Evolutionary conservation across 192 early-diverging fungal species (phyloP), one percentile per base, ranked within the genome.

Genomic region (Mortierella hygrophila): DNA sequence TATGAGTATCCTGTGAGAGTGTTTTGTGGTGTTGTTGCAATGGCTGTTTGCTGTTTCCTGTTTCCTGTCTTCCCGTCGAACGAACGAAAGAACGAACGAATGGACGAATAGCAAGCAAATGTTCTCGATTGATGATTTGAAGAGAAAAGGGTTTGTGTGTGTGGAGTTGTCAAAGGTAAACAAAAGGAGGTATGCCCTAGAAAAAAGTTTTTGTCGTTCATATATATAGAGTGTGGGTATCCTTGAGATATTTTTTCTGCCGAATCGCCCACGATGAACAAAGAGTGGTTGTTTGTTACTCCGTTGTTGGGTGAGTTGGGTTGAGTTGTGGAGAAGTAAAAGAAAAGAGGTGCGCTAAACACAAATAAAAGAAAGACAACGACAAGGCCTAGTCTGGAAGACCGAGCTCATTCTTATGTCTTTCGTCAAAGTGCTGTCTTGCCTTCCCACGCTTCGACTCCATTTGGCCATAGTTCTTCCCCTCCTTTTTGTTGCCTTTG

Each of bases 281-380:
- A 52, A 15, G 6, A 21, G 4, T 26, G n/a, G 21, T 57, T 26
- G n/a, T 65, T 65, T 65, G 26, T 15, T 65, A 32, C 60, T 65
- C 60, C 29, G 60, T 65, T 65, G 60, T 65, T 65, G n/a, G n/a
- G n/a, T 55, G 20, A 18, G 54, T 60, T 57, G 52, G 6, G 23
- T 60, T 60, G 23, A n/a, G n/a, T 60, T 60, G 52, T 65, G 60
- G 52, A 46, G 65, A 72, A 71, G 44, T 23, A 41, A 68, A 63
- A 55, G 7, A 29, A 38, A 9, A 75, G 41, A 38, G 23, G 68
- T 16, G 57, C 41, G 10, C 44, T 20, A 52, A 52, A 52, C 18
- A 52, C 49, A 52, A 52, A 52, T 52, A 52, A 52, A 52, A 18
- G 18, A 18, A 49, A 18, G 46, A 47, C 15, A 49, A 49, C 10